Percentiles rank a stretch among this genome's conserved stretches.
Conservation (phyloP, 1,139 yeast genomes). For the Arxiozyma telluris region DNA sequence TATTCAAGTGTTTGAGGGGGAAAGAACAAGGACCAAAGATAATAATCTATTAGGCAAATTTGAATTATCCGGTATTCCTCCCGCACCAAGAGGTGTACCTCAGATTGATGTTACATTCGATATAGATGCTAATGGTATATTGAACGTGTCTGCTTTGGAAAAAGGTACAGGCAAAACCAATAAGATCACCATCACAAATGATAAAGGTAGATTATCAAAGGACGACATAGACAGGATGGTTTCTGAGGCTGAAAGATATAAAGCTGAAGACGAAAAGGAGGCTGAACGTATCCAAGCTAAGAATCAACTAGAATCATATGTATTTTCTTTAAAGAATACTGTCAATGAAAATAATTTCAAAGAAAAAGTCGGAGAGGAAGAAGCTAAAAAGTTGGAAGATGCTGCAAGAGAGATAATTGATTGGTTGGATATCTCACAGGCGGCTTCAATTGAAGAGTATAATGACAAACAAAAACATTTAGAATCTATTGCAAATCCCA, state of each 20-base stretch:
- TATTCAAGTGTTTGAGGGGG: constrained; percentile 96
- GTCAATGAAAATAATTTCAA: constrained; percentile 55
- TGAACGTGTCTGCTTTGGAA: constrained; percentile 88
- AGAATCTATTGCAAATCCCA: constrained; percentile 57
- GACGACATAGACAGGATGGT: constrained; percentile 93
- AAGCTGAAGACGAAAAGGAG: constrained; percentile 73
- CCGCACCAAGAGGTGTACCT: constrained; percentile 98
- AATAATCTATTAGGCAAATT: constrained; percentile 93
- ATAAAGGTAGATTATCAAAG: constrained; percentile 88
- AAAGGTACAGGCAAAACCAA: constrained; percentile 84
- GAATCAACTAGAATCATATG: constrained; percentile 80
- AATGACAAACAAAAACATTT: constrained; percentile 58
- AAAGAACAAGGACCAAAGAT: constrained; percentile 91
- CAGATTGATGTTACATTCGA: constrained; percentile 96
- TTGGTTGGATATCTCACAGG: constrained; percentile 78
- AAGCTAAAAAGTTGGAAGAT: constrained; percentile 70
- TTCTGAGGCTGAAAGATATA: constrained; percentile 74
- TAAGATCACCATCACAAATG: constrained; percentile 77
- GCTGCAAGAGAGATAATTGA: constrained; percentile 77
- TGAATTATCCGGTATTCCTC: constrained; percentile 91
- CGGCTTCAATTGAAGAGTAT: constrained; percentile 82
- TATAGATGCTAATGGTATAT: constrained; percentile 92
- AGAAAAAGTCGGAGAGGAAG: constrained; percentile 76
- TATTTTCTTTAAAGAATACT: constrained; percentile 71
- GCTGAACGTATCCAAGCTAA: constrained; percentile 70